Evolutionary conservation across 78 protist genomes (phyloP).

Genomic region (Guillardia theta): DNA sequence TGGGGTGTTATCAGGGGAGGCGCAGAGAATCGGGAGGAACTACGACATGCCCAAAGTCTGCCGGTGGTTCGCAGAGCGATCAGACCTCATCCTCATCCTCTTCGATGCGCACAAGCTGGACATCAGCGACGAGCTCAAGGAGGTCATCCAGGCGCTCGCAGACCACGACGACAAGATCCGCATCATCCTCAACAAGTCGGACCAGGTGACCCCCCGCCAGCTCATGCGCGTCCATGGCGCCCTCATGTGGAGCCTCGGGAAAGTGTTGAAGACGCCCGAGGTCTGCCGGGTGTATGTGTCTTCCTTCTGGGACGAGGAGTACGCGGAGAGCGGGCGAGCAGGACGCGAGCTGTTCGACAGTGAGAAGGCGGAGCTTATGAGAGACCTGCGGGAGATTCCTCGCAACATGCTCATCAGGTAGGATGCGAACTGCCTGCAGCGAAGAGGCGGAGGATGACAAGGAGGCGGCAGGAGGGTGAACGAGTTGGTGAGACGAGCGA

Average conservation of each 20-base stretch:
- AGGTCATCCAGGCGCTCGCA: slow-evolving; percentile 64
- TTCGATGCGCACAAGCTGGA: slow-evolving; percentile 94
- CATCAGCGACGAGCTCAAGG: slow-evolving; percentile 70
- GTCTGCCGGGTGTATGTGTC: slow-evolving; percentile 88
- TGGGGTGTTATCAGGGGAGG: slow-evolving; percentile 83
- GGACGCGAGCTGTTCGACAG: background rate
- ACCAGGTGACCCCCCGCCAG: slow-evolving; percentile 63
- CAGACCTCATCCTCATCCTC: slow-evolving; percentile 82
- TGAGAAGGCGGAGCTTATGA: background rate
- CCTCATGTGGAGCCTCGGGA: slow-evolving; percentile 75
- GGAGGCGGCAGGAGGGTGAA: too few relatives aligned
- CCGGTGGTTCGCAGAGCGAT: slow-evolving; percentile 83
- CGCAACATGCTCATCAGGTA: background rate
- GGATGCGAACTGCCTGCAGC: too few relatives aligned
- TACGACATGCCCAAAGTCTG: slow-evolving; percentile 71
- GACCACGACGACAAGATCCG: slow-evolving; percentile 85
- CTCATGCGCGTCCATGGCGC: slow-evolving; percentile 92
- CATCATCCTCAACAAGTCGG: slow-evolving; percentile 82
- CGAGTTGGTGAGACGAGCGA: background rate
- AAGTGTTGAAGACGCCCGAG: slow-evolving; percentile 6
- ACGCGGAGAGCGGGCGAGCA: background rate
- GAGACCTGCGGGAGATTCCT: background rate
- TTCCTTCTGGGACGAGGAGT: slow-evolving; percentile 78
- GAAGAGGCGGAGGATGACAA: too few relatives aligned
- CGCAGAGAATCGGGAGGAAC: slow-evolving; percentile 76